These are phyloP conservation scores for Periglandula ipomoeae DNA, from an alignment of 2,329 filamentous ascomycete genomes.

Conservation along the genomic window DNA sequence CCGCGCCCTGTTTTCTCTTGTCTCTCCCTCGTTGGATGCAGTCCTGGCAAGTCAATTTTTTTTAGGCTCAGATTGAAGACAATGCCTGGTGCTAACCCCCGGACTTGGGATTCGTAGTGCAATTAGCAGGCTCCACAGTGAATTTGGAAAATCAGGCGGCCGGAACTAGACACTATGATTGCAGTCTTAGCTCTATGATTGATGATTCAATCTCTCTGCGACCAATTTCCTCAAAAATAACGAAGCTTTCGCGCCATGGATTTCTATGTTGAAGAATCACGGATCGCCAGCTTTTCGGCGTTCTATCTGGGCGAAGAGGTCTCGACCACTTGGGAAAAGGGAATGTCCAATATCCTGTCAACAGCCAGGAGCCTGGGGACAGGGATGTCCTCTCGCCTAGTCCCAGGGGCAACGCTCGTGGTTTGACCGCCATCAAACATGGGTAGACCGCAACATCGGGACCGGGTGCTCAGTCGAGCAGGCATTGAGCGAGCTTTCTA, in stretches of 20 bases:
- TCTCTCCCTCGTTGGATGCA: neutral
- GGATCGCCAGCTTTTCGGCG: too few species aligned
- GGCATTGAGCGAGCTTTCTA: neutral
- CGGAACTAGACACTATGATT: neutral
- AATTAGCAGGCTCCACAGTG: neutral
- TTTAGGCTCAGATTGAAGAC: neutral
- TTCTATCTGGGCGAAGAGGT: neutral
- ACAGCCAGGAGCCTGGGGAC: neutral
- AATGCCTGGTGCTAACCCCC: neutral
- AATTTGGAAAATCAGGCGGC: neutral
- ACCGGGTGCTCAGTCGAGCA: neutral
- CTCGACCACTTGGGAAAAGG: neutral
- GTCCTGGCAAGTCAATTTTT: neutral
- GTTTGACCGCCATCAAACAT: neutral
- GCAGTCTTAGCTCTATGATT: too few species aligned
- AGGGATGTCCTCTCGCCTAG: neutral
- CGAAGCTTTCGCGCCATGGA: too few species aligned
- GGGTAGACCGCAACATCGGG: slow-evolving; percentile 4
- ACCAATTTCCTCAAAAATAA: too few species aligned
- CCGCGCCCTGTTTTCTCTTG: slow-evolving; percentile 3
- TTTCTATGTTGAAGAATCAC: too few species aligned
- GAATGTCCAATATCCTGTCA: neutral
- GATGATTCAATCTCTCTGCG: too few species aligned
- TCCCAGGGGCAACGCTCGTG: neutral
- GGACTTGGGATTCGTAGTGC: neutral